Evolutionary conservation across 2,329 filamentous ascomycete species (phyloP).

Genomic region (Drechmeria coniospora): DNA sequence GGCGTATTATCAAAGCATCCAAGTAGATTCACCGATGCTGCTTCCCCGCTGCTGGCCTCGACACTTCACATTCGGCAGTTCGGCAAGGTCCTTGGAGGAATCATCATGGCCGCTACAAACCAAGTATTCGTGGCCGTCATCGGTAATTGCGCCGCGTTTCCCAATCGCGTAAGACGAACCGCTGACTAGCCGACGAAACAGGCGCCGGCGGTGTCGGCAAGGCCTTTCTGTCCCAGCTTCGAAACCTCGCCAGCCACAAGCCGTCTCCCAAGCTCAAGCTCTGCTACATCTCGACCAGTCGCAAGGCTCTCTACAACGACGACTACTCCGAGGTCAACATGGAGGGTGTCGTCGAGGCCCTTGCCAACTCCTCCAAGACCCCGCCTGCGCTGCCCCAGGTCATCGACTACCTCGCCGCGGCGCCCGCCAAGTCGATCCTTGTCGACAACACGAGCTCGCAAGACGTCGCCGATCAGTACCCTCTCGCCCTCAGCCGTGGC

Average conservation of each 20-base stretch:
- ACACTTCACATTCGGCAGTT: too few species aligned
- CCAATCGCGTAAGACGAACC: background rate
- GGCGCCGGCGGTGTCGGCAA: constrained; percentile 89
- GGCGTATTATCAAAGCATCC: too few species aligned
- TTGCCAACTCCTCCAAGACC: constrained; percentile 47
- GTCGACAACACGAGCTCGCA: constrained; percentile 95
- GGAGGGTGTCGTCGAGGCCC: constrained; percentile 42
- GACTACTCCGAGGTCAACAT: constrained; percentile 56
- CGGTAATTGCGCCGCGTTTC: constrained; percentile 19
- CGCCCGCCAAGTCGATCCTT: constrained; percentile 65
- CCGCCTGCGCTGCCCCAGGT: constrained; percentile 56
- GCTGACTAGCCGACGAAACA: constrained; percentile 20
- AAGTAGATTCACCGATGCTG: too few species aligned
- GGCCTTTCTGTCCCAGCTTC: constrained; percentile 73
- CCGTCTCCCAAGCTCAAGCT: constrained; percentile 58
- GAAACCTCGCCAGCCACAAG: constrained; percentile 48
- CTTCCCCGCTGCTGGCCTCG: constrained; percentile 21
- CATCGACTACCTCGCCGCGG: constrained; percentile 60
- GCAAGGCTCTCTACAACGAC: constrained; percentile 61
- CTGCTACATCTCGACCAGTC: constrained; percentile 74
- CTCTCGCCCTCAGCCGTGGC: constrained; percentile 61
- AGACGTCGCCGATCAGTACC: constrained; percentile 70
- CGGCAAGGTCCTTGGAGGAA: constrained; percentile 5
- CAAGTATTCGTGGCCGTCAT: constrained; percentile 39
- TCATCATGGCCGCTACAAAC: constrained; percentile 26